Evolutionary conservation across 495 filamentous ascomycete genomes (phyloP).

Genomic region (Evansstolkia leycettana): DNA sequence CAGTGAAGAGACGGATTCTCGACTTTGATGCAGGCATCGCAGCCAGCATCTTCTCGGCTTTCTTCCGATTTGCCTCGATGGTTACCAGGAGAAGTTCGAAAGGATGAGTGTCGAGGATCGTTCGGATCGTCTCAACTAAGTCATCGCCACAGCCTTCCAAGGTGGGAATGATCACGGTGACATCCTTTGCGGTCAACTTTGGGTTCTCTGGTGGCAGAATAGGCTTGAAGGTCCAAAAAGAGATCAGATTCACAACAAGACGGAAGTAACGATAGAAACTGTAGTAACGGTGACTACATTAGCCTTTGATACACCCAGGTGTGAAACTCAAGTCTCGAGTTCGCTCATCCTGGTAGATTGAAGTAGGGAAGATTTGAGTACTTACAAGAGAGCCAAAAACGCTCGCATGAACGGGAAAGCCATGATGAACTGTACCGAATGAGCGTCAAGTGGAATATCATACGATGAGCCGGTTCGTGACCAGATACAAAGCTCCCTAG

Average conservation of each 20-base stretch:
- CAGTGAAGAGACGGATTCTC: constrained; percentile 38
- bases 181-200: constrained; percentile 52
- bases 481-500: too few relatives aligned
- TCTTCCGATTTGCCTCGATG: constrained; percentile 47
- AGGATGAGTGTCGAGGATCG: constrained; percentile 43
- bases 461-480: too few relatives aligned
- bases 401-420: constrained; percentile 34
- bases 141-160: constrained; percentile 50
- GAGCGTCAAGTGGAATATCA: too few relatives aligned
- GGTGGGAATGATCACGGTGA: constrained; percentile 63
- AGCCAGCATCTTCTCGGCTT: constrained; percentile 38
- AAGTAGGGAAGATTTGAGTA: constrained; percentile 4
- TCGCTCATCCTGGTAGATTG: too few relatives aligned
- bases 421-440: too few relatives aligned
- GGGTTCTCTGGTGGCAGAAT: constrained; percentile 50
- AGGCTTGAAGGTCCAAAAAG: constrained; percentile 53
- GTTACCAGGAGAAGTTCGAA: constrained; percentile 51
- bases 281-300: not conserved
- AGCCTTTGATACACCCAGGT: not conserved
- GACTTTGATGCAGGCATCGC: constrained; percentile 39
- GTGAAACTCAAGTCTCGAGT: too few relatives aligned
- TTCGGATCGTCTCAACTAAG: constrained; percentile 46
- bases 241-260: constrained; percentile 50
- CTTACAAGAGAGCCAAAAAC: constrained; percentile 37
- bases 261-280: constrained; percentile 54